Percentiles rank a stretch among this genome's conserved stretches.
phyloP scores from a whole-genome alignment of 441 rosid genomes.

The Mallotus repandus region DNA sequence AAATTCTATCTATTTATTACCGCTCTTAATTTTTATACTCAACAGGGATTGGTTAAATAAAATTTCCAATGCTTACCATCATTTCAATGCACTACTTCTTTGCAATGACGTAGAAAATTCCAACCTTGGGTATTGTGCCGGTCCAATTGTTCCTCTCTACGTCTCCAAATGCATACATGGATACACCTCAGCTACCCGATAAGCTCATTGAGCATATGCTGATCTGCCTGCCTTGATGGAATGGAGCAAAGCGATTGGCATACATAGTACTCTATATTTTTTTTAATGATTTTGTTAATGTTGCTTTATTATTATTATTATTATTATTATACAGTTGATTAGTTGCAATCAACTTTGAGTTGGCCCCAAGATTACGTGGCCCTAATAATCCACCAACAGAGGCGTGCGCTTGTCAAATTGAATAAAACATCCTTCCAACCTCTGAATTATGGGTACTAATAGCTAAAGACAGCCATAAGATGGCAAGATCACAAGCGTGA shows the following conservation, averaged over 20 bases:
- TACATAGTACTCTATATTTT: not conserved
- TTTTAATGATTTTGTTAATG: not conserved
- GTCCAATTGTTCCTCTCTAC: not conserved
- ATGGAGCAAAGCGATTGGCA: not conserved
- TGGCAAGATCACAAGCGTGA: not conserved
- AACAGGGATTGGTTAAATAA: too few relatives aligned
- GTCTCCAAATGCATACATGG: not conserved
- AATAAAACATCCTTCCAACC: not conserved
- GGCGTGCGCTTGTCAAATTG: not conserved
- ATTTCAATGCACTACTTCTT: too few relatives aligned
- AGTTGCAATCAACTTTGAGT: not conserved
- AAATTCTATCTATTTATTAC: too few relatives aligned
- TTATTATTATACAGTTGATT: too few relatives aligned
- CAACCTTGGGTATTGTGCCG: too few relatives aligned
- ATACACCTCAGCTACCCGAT: constrained; percentile 1
- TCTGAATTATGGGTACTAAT: not conserved
- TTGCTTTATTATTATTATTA: not conserved
- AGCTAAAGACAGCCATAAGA: not conserved
- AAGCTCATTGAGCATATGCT: not conserved
- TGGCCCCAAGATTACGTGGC: not conserved
- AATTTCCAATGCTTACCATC: too few relatives aligned
- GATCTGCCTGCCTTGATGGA: not conserved
- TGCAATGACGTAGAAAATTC: too few relatives aligned
- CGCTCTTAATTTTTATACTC: too few relatives aligned
- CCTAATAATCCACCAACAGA: not conserved